Evolutionary conservation across 1,284 basidiomycete genomes (phyloP).

Genomic region (Sanguinoderma infundibulare): DNA sequence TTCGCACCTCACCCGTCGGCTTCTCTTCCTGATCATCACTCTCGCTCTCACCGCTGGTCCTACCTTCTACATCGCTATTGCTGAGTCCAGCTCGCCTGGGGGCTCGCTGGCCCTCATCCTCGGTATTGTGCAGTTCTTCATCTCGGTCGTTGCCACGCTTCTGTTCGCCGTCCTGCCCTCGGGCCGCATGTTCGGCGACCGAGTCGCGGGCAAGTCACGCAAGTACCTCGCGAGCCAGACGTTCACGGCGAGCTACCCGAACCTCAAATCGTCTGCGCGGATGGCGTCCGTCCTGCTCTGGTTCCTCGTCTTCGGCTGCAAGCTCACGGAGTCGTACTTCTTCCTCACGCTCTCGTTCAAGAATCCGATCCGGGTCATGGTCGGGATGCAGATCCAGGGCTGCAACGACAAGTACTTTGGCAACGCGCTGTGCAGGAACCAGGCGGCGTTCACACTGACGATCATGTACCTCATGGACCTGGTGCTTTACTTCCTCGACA

Average conservation of each 20-base stretch:
- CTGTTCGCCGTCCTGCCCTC: slow-evolving; percentile 89
- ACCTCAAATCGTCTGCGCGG: slow-evolving; percentile 63
- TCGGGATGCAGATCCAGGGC: slow-evolving; percentile 88
- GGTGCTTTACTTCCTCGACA: slow-evolving; percentile 94
- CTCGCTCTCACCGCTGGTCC: slow-evolving; percentile 87
- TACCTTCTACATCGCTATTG: slow-evolving; percentile 88
- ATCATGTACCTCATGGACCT: slow-evolving; percentile 98
- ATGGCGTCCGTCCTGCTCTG: slow-evolving; percentile 81
- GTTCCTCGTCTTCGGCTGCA: slow-evolving; percentile 92
- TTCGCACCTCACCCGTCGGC: slow-evolving; percentile 87
- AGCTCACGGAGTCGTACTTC: slow-evolving; percentile 94
- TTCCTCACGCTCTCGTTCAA: slow-evolving; percentile 94
- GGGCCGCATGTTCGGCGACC: slow-evolving; percentile 94
- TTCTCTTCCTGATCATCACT: slow-evolving; percentile 84
- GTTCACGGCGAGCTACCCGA: slow-evolving; percentile 92
- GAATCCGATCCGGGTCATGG: slow-evolving; percentile 89
- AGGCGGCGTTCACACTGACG: slow-evolving; percentile 89
- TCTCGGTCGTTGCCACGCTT: slow-evolving; percentile 81
- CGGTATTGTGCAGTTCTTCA: slow-evolving; percentile 91
- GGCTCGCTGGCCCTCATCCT: slow-evolving; percentile 83
- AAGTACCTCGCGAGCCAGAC: slow-evolving; percentile 97
- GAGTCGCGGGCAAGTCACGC: slow-evolving; percentile 89
- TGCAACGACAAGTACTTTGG: slow-evolving; percentile 89
- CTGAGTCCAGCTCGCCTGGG: slow-evolving; percentile 58
- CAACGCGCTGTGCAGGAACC: slow-evolving; percentile 80